Base-by-base conservation (phyloP, 306 rosid species). In the Delonix regia region DNA sequence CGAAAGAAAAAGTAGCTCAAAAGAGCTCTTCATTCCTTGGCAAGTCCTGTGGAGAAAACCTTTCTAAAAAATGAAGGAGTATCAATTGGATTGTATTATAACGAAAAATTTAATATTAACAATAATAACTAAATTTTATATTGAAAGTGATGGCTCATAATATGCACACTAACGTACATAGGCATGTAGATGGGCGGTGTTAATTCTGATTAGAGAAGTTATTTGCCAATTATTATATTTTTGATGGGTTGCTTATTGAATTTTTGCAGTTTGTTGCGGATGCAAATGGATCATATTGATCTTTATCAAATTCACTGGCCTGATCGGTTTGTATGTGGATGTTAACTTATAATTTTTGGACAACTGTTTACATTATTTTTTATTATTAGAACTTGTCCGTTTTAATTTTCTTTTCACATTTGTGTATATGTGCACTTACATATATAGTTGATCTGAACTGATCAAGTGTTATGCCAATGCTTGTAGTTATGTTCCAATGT, bases 261-360 rank as follows among this genome's bases (percentile, higher is more conserved):
- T 78, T 70, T 72, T 6, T 83, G 92, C 97, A 94, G 97, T 82
- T 88, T 94, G 88, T 71, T 78, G 85, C 75, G 88, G 57, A 78
- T 92, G 92, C 94, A 71, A 83, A 88, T 89, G 25, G 97, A 92
- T 87, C 83, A 89, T 88, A 90, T 94, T 67, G 97, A 94, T 88
- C 94, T 94, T 83, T 94, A 88, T 85, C 98, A 90, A 82, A 88
- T 92, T 83, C 97, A 92, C 76, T 92, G 97, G 97, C 98, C 98
- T 83, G 99, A 94, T 85, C 97, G 99, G 97, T 94, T 90, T 89
- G 95, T 92, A 83, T 69, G 88, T 82, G 59, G 76, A 84, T 60
- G 36, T 80, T 44, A 36, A 24, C 41, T 86, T 71, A 18, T 25
- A 4, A 9, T 18, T 63, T 77, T 63, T 73, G 34, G 16, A 33